These are phyloP conservation scores for Veloporphyrellus conicus DNA, from an alignment of 1,284 basidiomycete genomes.

Conservation along the genomic window DNA sequence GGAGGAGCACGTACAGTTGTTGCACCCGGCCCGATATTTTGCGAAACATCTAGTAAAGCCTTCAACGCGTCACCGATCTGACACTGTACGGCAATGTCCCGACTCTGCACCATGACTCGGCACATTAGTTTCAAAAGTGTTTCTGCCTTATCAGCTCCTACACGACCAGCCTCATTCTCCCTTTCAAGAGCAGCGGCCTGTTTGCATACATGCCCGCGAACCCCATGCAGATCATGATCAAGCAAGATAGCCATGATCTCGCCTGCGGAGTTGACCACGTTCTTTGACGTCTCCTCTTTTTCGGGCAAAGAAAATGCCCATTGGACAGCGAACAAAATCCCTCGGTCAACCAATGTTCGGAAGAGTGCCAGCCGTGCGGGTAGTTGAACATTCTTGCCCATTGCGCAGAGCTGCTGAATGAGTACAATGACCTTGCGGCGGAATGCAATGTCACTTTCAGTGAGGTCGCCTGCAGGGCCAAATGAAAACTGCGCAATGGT, in stretches of 20 bases:
- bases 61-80: slow-evolving; percentile 89
- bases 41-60: slow-evolving; percentile 75
- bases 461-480: slow-evolving; percentile 47
- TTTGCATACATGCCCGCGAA: slow-evolving; percentile 79
- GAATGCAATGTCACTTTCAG: slow-evolving; percentile 48
- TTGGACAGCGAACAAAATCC: slow-evolving; percentile 85
- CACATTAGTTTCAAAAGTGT: slow-evolving; percentile 77
- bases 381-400: slow-evolving; percentile 96
- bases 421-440: slow-evolving; percentile 78
- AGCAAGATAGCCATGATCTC: slow-evolving; percentile 85
- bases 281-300: slow-evolving; percentile 42
- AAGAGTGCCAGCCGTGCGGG: slow-evolving; percentile 85
- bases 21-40: slow-evolving; percentile 38
- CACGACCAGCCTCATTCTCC: slow-evolving; percentile 51
- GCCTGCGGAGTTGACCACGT: slow-evolving; percentile 71
- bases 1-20: slow-evolving; percentile 31
- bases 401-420: slow-evolving; percentile 87
- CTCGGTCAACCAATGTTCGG: slow-evolving; percentile 83
- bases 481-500: slow-evolving; percentile 43
- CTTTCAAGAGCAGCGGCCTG: slow-evolving; percentile 69
- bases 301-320: slow-evolving; percentile 73
- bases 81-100: slow-evolving; percentile 84
- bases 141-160: slow-evolving; percentile 59
- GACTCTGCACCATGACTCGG: slow-evolving; percentile 70
- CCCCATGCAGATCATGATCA: slow-evolving; percentile 88